Conservation (phyloP, 495 filamentous ascomycete species). For the Jackrogersella multiformis region DNA sequence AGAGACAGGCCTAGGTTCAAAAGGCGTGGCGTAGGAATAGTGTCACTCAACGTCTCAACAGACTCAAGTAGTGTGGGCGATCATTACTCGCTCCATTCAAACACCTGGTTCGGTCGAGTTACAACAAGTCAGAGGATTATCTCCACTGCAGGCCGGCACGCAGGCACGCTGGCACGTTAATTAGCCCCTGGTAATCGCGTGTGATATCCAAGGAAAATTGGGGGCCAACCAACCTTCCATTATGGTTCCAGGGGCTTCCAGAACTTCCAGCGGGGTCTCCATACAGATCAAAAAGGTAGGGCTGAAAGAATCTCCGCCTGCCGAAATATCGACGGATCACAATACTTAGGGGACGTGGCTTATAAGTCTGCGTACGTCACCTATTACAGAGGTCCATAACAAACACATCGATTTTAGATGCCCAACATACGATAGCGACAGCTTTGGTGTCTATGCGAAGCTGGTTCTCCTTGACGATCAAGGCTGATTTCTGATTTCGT, state of each 20-base stretch:
- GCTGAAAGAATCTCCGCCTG: conserved; percentile 47
- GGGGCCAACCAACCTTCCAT: conserved; percentile 42
- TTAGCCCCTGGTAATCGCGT: conserved; percentile 39
- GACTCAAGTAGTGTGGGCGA: conserved; percentile 18
- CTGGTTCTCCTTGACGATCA: conserved; percentile 25
- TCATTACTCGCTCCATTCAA: conserved; percentile 16
- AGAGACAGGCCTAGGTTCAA: conserved; percentile 24
- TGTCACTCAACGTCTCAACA: conserved; percentile 18
- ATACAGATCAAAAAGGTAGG: conserved; percentile 39
- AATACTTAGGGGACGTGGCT: conserved; percentile 45
- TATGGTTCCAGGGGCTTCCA: conserved; percentile 42
- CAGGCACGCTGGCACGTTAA: no score
- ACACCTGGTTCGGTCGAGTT: conserved; percentile 31
- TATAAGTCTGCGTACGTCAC: conserved; percentile 41
- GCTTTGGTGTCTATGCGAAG: conserved; percentile 31
- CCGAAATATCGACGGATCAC: conserved; percentile 44
- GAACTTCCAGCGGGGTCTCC: conserved; percentile 41
- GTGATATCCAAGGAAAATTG: conserved; percentile 40
- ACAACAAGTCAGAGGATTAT: conserved; percentile 34
- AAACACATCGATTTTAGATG: conserved; percentile 45
- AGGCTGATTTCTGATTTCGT: neutral
- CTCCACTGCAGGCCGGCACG: conserved; percentile 34
- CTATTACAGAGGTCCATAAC: conserved; percentile 41
- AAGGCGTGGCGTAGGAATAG: conserved; percentile 37
- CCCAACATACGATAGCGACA: conserved; percentile 42